phyloP scores from a whole-genome alignment of 495 filamentous ascomycete species.

The Neurospora terricola region DNA sequence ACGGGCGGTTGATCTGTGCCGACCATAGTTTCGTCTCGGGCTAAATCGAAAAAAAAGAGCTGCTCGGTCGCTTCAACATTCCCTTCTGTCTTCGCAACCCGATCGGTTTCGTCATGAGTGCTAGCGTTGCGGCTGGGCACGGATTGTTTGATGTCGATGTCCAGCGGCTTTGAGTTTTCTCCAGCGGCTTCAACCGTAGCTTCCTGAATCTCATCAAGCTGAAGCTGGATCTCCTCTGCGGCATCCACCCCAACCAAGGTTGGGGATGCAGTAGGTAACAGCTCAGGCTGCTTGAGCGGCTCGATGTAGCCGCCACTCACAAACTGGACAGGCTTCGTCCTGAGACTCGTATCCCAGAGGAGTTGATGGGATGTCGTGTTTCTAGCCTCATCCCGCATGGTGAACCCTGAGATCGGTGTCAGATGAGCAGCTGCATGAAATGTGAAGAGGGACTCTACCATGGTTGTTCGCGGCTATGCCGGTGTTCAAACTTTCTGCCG shows the following conservation, averaged over 20 bases:
- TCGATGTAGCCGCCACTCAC: conserved; percentile 59
- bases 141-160: not conserved
- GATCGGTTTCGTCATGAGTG: not conserved
- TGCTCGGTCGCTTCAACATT: not conserved
- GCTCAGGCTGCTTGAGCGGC: conserved; percentile 25
- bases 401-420: conserved; percentile 33
- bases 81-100: not conserved
- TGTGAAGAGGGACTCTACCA: conserved; percentile 4
- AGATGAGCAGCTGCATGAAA: not conserved
- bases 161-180: not conserved
- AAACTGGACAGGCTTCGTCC: conserved; percentile 54
- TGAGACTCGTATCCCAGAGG: conserved; percentile 29
- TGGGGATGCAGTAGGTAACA: not conserved
- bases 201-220: not conserved
- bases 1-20: not conserved
- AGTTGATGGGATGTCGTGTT: conserved; percentile 57
- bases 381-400: conserved; percentile 66
- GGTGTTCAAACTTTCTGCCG: not conserved
- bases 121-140: not conserved
- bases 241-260: not conserved
- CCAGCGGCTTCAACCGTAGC: not conserved
- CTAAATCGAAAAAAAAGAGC: conserved; percentile 19
- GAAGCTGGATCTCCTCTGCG: not conserved
- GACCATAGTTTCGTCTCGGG: conserved; percentile 10
- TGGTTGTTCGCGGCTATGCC: not conserved